Base-by-base conservation (phyloP, 73 alveolate genomes). In the Stentor coeruleus region DNA sequence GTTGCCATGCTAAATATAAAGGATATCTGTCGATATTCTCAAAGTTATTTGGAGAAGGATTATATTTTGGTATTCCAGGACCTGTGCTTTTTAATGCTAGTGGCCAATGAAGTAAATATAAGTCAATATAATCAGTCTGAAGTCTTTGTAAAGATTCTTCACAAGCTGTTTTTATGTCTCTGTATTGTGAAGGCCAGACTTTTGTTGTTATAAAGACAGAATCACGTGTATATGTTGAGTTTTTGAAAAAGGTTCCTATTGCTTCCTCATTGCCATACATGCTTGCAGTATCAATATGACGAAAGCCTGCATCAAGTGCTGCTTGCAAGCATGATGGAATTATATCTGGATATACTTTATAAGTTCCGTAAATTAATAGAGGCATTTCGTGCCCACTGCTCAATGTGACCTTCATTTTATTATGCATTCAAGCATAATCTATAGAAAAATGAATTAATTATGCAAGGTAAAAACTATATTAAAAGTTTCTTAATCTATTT, bases 61-160 rank as follows among this genome's bases (percentile, higher is more conserved):
- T 91, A n/a, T n/a, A n/a, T n/a, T n/a, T n/a, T n/a, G n/a, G n/a
- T n/a, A n/a, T n/a, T n/a, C n/a, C n/a, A n/a, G n/a, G n/a, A n/a
- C n/a, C n/a, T n/a, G n/a, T n/a, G 28, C 83, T 31, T 35, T 80
- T 76, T 14, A 86, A 66, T n/a, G 95, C 85, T 35, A 83, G 36
- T 26, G 91, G 86, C 94, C 94, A 92, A 72, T 92, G 97, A 36
- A 90, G 76, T 28, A 87, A 60, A 38, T 59, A 87, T 3, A 86
- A 87, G 58, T 92, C 97, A n/a, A 90, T 76, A 60, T 91, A 91
- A 0, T 85, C 93, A 1, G 86, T 58, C 57, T 89, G 57, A 28
- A 93, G 90, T 41, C 86, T 84, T 82, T 83, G 84, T 15, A 94
- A 84, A 0, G 96, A 84, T 37, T 74, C 82, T 75, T 59, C 76